Evolutionary conservation across 169 alveolate genomes (phyloP), one percentile per base, ranked within the genome.

Genomic region (Eimeria necatrix): DNA sequence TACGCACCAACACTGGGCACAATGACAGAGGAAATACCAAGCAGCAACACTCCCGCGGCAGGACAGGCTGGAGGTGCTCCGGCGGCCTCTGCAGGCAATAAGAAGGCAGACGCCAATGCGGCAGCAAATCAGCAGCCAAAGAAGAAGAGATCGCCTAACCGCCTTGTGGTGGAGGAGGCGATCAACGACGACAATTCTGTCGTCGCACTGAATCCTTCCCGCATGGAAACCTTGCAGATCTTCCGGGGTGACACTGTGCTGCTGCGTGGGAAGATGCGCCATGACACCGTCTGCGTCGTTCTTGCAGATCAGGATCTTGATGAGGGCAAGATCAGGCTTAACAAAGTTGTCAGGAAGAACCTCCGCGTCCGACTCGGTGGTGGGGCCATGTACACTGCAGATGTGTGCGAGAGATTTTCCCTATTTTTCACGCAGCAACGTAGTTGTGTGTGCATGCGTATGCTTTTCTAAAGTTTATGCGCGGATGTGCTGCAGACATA

Each of bases 171-270:
- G 64, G 97, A 96, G 95, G 99, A 99, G 93, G 99, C 99, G n/a
- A 96, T 98, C 89, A 98, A 99, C 96, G 99, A 99, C 95, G 99
- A 99, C 97, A 99, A 99, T 98, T 98, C 99, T n/a, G 99, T 99
- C 51, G 99, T 99, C 76, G 98, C 99, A 70, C 96, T 99, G 95
- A 98, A 99, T 76, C 99, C 99, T 68, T 98, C 98, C 32, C 98
- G 98, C 92, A 98, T 98, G 99, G 96, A 95, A 52, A 99, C 99
- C 96, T 97, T 99, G 92, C 99, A 99, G 95, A 97, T 99, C 49
- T 99, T 99, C 98, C 97, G 99, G 88, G 99, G 99, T 26, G 99
- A 99, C 96, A 99, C 99, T 14, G 99, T 99, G 76, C 96, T 99
- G 93, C 97, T 99, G 86, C 99, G 98, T 96, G 99, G 99, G n/a